A percentile compares a stretch with the other conserved stretches of the same genome.
These are phyloP conservation scores for Fusarium albosuccineum DNA, from an alignment of 2,329 filamentous ascomycete species.

Conservation along the genomic window DNA sequence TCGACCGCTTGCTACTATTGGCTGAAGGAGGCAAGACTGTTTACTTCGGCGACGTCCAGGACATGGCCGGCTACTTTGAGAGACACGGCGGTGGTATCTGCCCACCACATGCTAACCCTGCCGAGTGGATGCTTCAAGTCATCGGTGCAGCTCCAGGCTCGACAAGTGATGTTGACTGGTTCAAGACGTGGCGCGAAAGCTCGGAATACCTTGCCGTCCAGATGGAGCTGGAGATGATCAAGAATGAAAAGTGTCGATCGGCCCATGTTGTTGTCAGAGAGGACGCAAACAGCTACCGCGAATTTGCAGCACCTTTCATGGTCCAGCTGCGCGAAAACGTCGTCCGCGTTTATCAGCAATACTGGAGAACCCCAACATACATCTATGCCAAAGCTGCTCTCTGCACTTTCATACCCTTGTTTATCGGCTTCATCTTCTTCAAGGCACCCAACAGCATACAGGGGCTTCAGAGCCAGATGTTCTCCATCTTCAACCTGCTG, in stretches of 20 bases:
- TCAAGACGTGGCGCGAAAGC: slow-evolving; percentile 70
- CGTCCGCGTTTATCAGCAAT: slow-evolving; percentile 86
- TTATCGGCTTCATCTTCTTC: slow-evolving; percentile 87
- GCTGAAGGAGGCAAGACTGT: slow-evolving; percentile 81
- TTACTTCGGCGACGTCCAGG: slow-evolving; percentile 82
- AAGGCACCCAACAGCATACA: slow-evolving; percentile 78
- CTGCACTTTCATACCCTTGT: slow-evolving; percentile 74
- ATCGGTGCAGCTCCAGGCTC: slow-evolving; percentile 75
- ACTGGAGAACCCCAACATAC: slow-evolving; percentile 91
- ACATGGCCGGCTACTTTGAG: slow-evolving; percentile 81
- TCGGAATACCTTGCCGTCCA: slow-evolving; percentile 69
- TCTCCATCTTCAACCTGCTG: slow-evolving; percentile 85
- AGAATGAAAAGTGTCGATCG: slow-evolving; percentile 58
- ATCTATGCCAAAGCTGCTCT: slow-evolving; percentile 86
- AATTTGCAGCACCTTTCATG: slow-evolving; percentile 83
- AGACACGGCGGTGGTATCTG: slow-evolving; percentile 75
- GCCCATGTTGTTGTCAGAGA: slow-evolving; percentile 45
- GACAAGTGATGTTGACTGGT: slow-evolving; percentile 74
- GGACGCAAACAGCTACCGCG: slow-evolving; percentile 68
- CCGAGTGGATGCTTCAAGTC: slow-evolving; percentile 81
- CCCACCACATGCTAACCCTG: slow-evolving; percentile 78
- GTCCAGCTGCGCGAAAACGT: slow-evolving; percentile 77
- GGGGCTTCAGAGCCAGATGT: slow-evolving; percentile 88
- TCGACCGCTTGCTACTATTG: slow-evolving; percentile 84
- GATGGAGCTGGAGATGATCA: slow-evolving; percentile 69